Conservation (phyloP, 345 rosid species). For the Corymbia maculata region DNA sequence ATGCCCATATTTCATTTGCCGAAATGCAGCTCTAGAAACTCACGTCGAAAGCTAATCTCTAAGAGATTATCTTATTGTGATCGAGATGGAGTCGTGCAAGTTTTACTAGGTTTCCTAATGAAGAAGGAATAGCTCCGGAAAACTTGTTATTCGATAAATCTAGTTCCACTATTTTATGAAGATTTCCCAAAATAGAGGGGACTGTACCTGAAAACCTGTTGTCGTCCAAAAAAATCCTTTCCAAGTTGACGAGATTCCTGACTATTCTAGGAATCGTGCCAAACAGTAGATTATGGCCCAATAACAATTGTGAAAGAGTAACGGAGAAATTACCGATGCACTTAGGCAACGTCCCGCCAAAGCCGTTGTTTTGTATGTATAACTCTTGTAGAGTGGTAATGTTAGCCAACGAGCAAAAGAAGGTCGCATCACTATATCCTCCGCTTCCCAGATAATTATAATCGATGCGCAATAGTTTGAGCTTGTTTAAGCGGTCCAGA, state of each 20-base stretch:
- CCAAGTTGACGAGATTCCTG: neutral
- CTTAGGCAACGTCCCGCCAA: neutral
- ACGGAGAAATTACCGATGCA: neutral
- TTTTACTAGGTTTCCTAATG: constrained; percentile 1
- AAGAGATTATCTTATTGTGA: neutral
- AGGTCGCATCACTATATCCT: neutral
- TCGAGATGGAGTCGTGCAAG: neutral
- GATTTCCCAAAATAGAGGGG: constrained; percentile 6
- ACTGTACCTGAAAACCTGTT: neutral
- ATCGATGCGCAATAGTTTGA: neutral
- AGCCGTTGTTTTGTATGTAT: accelerated
- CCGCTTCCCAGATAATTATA: constrained; percentile 4
- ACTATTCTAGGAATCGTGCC: neutral
- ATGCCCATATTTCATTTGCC: too few relatives aligned
- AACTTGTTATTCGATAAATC: neutral
- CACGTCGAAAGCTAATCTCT: too few relatives aligned
- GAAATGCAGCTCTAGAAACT: too few relatives aligned
- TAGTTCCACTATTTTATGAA: neutral
- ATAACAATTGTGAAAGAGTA: neutral
- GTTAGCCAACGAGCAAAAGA: neutral
- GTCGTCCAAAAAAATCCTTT: too few relatives aligned
- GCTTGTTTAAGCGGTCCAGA: neutral
- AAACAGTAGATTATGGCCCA: accelerated
- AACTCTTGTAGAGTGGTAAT: accelerated
- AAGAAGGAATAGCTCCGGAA: constrained; percentile 7